Percentiles rank a stretch among this genome's conserved stretches.
phyloP scores from a whole-genome alignment of 2,329 filamentous ascomycete species.

The Alternaria ethzedia region DNA sequence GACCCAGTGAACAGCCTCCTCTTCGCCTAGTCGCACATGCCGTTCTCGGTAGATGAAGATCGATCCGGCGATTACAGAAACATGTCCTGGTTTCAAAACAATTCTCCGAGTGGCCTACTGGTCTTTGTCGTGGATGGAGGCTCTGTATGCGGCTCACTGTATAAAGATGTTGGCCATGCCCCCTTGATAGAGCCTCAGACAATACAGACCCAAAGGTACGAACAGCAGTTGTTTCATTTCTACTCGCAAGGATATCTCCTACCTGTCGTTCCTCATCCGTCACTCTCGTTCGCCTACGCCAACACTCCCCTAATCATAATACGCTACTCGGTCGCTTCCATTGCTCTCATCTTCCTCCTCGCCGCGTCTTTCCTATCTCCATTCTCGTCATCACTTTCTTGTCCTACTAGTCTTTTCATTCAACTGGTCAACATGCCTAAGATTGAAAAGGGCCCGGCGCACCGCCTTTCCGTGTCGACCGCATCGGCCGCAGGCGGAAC shows the following conservation, averaged over 20 bases:
- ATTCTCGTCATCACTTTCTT: constrained; percentile 13
- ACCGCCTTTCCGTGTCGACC: constrained; percentile 42
- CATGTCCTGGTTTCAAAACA: constrained; percentile 47
- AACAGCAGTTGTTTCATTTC: constrained; percentile 43
- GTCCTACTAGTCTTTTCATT: constrained; percentile 22
- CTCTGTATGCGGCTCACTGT: constrained; percentile 35
- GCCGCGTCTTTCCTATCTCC: constrained; percentile 19
- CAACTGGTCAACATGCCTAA: constrained; percentile 54
- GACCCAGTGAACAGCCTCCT: constrained; percentile 39
- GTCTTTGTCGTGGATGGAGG: constrained; percentile 34
- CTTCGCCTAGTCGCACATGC: constrained; percentile 38
- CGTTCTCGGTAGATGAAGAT: constrained; percentile 34
- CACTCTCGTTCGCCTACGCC: constrained; percentile 40
- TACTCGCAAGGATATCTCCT: constrained; percentile 40
- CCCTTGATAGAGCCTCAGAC: constrained; percentile 30
- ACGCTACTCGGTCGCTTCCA: constrained; percentile 33
- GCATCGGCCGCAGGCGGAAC: constrained; percentile 36
- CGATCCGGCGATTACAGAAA: constrained; percentile 50
- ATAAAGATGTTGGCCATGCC: constrained; percentile 39
- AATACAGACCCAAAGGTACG: constrained; percentile 33
- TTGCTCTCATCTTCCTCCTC: constrained; percentile 24
- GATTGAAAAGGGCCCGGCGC: constrained; percentile 44
- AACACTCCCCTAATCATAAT: constrained; percentile 42
- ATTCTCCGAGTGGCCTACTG: constrained; percentile 44
- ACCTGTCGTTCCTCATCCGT: constrained; percentile 37